Percentiles rank a stretch among this genome's conserved stretches.
Conservation (phyloP, 768 basidiomycete genomes). For the Termitomyces sp. region DNA sequence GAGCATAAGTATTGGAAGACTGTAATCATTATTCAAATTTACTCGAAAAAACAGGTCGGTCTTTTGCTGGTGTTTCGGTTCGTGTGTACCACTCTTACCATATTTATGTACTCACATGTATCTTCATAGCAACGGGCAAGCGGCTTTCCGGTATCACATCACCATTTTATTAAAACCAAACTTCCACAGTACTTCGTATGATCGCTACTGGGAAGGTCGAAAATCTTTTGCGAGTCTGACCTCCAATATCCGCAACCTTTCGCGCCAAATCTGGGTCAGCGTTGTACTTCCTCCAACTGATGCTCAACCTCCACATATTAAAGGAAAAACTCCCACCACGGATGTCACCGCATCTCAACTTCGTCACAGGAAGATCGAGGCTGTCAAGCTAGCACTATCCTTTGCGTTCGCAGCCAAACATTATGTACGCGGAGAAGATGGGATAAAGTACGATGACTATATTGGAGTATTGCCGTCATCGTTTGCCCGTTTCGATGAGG, state of each 20-base stretch:
- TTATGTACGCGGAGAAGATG: constrained; percentile 83
- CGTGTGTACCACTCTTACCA: constrained; percentile 15
- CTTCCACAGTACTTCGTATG: constrained; percentile 66
- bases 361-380: constrained; percentile 61
- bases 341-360: constrained; percentile 47
- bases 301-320: constrained; percentile 31
- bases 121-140: constrained; percentile 57
- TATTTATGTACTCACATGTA: neutral
- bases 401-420: constrained; percentile 76
- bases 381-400: constrained; percentile 59
- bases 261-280: constrained; percentile 77
- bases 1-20: constrained; percentile 23
- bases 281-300: constrained; percentile 59
- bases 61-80: constrained; percentile 85
- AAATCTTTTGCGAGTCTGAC: constrained; percentile 73
- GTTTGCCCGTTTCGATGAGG: constrained; percentile 44
- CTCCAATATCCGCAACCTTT: constrained; percentile 70
- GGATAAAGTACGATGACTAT: constrained; percentile 64
- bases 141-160: neutral
- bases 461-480: constrained; percentile 57
- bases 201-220: constrained; percentile 85
- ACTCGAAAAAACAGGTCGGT: constrained; percentile 53
- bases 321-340: constrained; percentile 47
- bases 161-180: neutral
- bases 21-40: neutral